These are phyloP conservation scores for Teunomyces cretensis DNA, from an alignment of 805 yeast species.

Conservation along the genomic window DNA sequence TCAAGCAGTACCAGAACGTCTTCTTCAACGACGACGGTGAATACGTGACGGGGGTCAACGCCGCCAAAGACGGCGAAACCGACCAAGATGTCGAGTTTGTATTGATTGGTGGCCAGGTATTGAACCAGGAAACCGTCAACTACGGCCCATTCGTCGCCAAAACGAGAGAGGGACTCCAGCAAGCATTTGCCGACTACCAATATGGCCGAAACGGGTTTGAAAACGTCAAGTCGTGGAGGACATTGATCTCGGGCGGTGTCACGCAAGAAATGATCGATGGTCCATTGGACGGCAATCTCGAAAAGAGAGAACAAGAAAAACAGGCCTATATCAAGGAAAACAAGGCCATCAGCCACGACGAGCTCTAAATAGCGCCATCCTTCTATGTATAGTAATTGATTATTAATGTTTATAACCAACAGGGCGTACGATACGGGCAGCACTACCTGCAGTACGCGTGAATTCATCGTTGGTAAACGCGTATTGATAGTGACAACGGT, in stretches of 20 bases:
- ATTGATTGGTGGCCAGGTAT: conserved; percentile 70
- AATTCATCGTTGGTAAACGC: no score
- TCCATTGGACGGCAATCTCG: conserved; percentile 34
- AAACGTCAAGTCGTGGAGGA: conserved; percentile 59
- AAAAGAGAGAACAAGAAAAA: conserved; percentile 26
- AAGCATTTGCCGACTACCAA: conserved; percentile 75
- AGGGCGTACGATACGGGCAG: no score
- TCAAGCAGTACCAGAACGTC: conserved; percentile 49
- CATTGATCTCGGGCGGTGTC: conserved; percentile 45
- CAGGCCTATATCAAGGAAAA: conserved; percentile 4
- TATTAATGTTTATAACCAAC: no score
- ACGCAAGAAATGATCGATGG: conserved; percentile 42
- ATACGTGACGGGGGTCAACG: conserved; percentile 12
- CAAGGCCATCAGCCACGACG: neutral
- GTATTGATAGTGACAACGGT: neutral
- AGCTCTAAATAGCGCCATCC: neutral
- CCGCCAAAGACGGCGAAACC: conserved; percentile 38
- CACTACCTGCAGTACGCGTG: neutral
- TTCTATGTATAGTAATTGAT: neutral
- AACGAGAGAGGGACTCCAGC: conserved; percentile 58
- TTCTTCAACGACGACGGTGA: conserved; percentile 75
- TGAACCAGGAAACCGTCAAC: conserved; percentile 77
- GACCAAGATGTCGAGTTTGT: conserved; percentile 58
- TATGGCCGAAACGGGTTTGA: conserved; percentile 68
- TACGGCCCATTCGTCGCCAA: conserved; percentile 92